phyloP scores from a whole-genome alignment of 2,329 filamentous ascomycete genomes.

The Septoria linicola region DNA sequence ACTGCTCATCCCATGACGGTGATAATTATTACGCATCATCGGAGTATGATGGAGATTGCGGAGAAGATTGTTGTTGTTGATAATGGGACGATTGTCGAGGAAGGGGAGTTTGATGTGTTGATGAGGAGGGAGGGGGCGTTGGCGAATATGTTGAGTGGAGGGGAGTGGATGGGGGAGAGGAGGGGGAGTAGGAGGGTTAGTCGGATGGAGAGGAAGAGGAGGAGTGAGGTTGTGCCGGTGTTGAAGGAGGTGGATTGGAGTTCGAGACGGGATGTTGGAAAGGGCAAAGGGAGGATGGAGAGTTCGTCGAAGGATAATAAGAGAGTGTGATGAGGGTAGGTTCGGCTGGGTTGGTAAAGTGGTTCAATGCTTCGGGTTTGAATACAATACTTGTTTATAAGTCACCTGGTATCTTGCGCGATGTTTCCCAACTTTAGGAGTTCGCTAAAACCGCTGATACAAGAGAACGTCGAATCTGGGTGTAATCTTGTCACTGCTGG shows the following conservation, averaged over 20 bases:
- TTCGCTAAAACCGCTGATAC: too few species aligned
- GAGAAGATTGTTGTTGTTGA: constrained; percentile 71
- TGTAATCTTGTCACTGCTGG: too few species aligned
- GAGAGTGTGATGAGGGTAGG: too few species aligned
- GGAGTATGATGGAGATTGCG: constrained; percentile 82
- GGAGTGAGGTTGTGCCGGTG: constrained; percentile 13
- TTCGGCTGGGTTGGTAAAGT: too few species aligned
- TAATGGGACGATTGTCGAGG: constrained; percentile 65
- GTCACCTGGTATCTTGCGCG: too few species aligned
- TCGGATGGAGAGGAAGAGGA: constrained; percentile 9
- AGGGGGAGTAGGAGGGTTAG: constrained; percentile 10
- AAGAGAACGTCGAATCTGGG: too few species aligned
- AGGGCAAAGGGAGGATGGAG: constrained; percentile 1
- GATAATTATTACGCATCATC: constrained; percentile 76
- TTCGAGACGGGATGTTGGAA: neutral
- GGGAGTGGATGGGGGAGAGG: constrained; percentile 30
- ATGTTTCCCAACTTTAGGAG: too few species aligned
- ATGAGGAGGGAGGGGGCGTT: constrained; percentile 38
- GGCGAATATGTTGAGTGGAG: constrained; percentile 42
- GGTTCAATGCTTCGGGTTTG: too few species aligned
- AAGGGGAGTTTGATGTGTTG: constrained; percentile 66
- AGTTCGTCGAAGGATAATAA: neutral
- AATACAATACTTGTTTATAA: too few species aligned
- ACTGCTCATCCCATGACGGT: constrained; percentile 57
- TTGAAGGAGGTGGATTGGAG: constrained; percentile 20